Evolutionary conservation across 23 red algal species (phyloP).

Genomic region (Gracilaria domingensis): DNA sequence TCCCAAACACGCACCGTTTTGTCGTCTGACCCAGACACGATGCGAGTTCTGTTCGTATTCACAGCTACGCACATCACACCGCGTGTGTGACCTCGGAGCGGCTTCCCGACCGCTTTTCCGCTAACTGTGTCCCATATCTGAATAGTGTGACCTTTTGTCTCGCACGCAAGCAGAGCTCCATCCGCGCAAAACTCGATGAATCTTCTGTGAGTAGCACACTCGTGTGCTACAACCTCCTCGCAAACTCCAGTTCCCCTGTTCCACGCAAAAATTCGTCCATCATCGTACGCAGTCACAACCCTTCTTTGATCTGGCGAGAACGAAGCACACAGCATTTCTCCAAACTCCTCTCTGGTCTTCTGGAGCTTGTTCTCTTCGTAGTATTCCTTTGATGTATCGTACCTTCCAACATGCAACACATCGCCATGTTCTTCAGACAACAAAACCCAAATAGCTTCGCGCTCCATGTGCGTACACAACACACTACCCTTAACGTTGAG

Average conservation of each 20-base stretch:
- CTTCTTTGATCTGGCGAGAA: background rate
- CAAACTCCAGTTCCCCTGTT: background rate
- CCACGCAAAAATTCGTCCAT: background rate
- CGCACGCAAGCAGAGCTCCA: background rate
- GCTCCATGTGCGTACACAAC: background rate
- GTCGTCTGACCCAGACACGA: background rate
- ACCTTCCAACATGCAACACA: too few relatives aligned
- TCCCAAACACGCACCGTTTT: slow-evolving; percentile 11
- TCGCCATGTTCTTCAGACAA: too few relatives aligned
- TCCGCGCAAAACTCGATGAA: background rate
- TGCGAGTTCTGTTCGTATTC: background rate
- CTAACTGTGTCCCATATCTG: background rate
- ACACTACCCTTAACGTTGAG: background rate
- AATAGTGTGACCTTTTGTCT: background rate
- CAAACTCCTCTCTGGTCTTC: too few relatives aligned
- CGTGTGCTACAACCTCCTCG: background rate
- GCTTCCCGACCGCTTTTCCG: background rate
- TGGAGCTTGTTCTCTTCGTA: too few relatives aligned
- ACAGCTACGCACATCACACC: background rate
- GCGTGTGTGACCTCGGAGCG: background rate
- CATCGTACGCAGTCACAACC: background rate
- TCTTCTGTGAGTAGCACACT: background rate
- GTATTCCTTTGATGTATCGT: too few relatives aligned
- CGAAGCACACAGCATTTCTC: background rate
- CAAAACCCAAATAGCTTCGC: background rate